Base-by-base conservation (phyloP, 208 protist genomes). In the Angomonas desouzai region DNA sequence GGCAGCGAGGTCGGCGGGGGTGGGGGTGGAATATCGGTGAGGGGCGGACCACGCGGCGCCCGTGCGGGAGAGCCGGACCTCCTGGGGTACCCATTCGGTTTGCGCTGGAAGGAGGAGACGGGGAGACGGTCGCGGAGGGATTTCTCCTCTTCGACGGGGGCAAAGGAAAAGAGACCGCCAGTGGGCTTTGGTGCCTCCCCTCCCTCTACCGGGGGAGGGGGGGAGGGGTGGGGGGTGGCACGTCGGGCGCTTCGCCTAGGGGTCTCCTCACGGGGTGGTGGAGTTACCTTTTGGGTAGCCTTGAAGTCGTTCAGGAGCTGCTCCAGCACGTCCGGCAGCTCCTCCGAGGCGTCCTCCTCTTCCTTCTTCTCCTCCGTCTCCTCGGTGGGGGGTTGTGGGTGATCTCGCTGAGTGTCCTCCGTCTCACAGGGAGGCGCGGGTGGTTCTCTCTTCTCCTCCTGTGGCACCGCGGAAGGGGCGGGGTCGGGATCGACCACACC, bases 281-380 rank as follows among this genome's bases (percentile, higher is more conserved):
- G 18, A n/a, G n/a, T n/a, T n/a, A n/a, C n/a, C n/a, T n/a, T 51
- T 51, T 51, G 45, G 6, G 10, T 51, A 13, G 4, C 45, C 20
- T 51, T 51, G 20, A 51, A 51, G 45, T 51, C 45, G 45, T 51
- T 23, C 6, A 51, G 45, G 9, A 51, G 20, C 20, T 51, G 45
- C 10, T 51, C 20, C 13, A 61, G 27, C 6, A 61, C 2, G 6
- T 61, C 9, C 1, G 30, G 56, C 20, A 61, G n/a, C 0, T 48
- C 56, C 27, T 34, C 22, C n/a, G 23, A 7, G 29, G 23, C 6
- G 13, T 38, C 11, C 28, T 33, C 28, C 16, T 58, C 53, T 2
- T 10, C 20, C 28, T 9, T 11, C 22, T 13, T 28, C 30, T 38
- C 53, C n/a, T 29, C 27, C 29, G 51, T 32, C 51, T 11, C 13